These are phyloP conservation scores for Podospora pseudopauciseta DNA, from an alignment of 495 filamentous ascomycete species.

Conservation along the genomic window DNA sequence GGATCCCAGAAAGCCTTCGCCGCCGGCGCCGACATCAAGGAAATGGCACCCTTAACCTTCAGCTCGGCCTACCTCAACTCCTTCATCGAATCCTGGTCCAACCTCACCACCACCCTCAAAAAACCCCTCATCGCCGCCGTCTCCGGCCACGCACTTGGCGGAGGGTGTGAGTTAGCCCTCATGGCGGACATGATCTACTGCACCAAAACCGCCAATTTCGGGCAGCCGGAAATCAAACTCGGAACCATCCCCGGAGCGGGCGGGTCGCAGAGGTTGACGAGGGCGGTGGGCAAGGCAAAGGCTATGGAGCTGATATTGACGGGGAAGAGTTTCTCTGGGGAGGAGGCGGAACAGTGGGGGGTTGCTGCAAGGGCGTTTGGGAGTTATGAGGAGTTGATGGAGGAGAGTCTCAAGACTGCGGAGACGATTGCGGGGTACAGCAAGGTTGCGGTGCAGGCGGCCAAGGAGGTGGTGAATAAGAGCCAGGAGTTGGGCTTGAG, in stretches of 20 bases:
- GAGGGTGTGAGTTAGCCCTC: conserved; percentile 95
- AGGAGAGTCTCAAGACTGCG: conserved; percentile 73
- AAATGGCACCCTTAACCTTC: conserved; percentile 92
- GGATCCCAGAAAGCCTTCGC: conserved; percentile 87
- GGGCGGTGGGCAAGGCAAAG: conserved; percentile 79
- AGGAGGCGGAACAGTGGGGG: conserved; percentile 85
- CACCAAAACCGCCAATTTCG: conserved; percentile 76
- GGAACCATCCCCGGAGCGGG: conserved; percentile 91
- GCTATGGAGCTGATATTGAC: conserved; percentile 96
- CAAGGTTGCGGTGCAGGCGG: conserved; percentile 77
- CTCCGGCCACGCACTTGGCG: conserved; percentile 88
- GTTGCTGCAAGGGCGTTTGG: conserved; percentile 79
- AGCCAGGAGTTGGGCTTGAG: conserved; percentile 80
- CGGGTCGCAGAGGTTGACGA: conserved; percentile 82
- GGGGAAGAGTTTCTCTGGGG: conserved; percentile 73
- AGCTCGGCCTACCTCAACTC: conserved; percentile 74
- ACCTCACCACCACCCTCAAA: conserved; percentile 72
- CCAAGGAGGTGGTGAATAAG: conserved; percentile 97
- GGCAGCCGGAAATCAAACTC: conserved; percentile 94
- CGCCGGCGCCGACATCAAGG: conserved; percentile 96
- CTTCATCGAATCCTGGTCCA: conserved; percentile 93
- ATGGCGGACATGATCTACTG: conserved; percentile 97
- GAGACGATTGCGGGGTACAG: conserved; percentile 83
- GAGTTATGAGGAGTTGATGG: conserved; percentile 76
- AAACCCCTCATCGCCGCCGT: conserved; percentile 94